A percentile compares a stretch with the other conserved stretches of the same genome.
These are phyloP conservation scores for Trichoderma polysporum DNA, from an alignment of 2,329 filamentous ascomycete genomes.

Conservation along the genomic window DNA sequence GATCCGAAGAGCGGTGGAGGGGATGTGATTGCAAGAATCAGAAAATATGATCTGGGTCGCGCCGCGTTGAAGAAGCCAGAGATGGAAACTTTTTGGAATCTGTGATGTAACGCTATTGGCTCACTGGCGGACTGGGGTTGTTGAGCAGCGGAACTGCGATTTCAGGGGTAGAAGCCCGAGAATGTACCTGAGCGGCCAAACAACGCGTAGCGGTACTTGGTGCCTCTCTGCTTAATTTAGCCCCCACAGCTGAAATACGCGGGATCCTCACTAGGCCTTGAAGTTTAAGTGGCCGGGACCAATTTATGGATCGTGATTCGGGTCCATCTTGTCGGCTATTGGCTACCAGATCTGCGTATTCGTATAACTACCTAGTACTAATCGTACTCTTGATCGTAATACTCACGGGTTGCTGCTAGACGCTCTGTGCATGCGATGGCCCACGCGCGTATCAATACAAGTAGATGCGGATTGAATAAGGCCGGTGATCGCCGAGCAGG, in stretches of 20 bases:
- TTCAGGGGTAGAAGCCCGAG: neutral
- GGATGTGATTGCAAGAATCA: neutral
- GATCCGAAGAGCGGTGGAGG: constrained; percentile 8
- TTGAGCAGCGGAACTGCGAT: constrained; percentile 3
- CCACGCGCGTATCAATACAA: neutral
- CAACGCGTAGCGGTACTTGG: neutral
- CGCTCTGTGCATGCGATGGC: neutral
- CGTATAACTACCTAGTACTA: neutral
- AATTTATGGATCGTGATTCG: neutral
- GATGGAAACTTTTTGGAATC: constrained; percentile 19
- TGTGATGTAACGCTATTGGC: constrained; percentile 24
- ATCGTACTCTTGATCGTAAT: constrained; percentile 20
- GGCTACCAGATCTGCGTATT: constrained; percentile 19
- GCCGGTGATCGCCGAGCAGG: too few species aligned
- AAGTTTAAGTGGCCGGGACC: neutral
- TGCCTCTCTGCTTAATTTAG: neutral
- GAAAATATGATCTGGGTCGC: constrained; percentile 1
- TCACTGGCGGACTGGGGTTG: constrained; percentile 10
- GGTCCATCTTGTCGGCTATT: neutral
- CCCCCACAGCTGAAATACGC: constrained; percentile 3
- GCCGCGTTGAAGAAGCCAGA: constrained; percentile 17
- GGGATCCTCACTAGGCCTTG: neutral
- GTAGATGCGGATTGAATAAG: neutral
- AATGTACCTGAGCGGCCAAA: neutral
- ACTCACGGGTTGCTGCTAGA: neutral